phyloP scores from a whole-genome alignment of 1,284 basidiomycete genomes.

The Melampsora larici-populina region DNA sequence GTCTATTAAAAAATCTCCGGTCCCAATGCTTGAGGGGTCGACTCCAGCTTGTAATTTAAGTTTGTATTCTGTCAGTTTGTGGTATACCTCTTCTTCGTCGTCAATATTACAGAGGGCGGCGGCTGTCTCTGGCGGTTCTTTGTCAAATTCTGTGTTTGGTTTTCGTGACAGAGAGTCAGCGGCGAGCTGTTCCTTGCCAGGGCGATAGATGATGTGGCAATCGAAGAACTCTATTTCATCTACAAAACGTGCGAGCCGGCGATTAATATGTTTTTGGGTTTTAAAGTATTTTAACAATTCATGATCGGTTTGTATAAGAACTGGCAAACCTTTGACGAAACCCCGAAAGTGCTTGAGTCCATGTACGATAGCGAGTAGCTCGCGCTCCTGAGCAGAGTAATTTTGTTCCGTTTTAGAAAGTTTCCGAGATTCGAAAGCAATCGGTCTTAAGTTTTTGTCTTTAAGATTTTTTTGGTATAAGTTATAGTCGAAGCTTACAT shows the following conservation, averaged over 20 bases:
- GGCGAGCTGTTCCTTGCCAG: slow-evolving; percentile 9
- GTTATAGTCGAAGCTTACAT: too few species aligned
- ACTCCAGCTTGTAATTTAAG: too few species aligned
- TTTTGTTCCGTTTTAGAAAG: too few species aligned
- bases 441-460: too few species aligned
- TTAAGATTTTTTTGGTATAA: too few species aligned
- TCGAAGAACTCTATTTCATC: too few species aligned
- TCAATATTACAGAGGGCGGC: background rate
- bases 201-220: slow-evolving; percentile 16
- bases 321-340: slow-evolving; percentile 1
- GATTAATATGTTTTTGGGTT: slow-evolving; percentile 5
- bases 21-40: too few species aligned
- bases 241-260: background rate
- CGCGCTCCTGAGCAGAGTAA: background rate
- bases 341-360: slow-evolving; percentile 10
- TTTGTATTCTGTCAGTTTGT: too few species aligned
- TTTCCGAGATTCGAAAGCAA: too few species aligned
- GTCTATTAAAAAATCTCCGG: too few species aligned
- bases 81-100: too few species aligned
- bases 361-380: slow-evolving; percentile 11
- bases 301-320: background rate
- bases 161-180: slow-evolving; percentile 12
- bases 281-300: slow-evolving; percentile 18
- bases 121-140: background rate
- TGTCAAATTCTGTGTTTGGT: background rate